Evolutionary conservation across 257 asterid genomes (phyloP), one percentile per base, ranked within the genome.

Genomic region (Solanum piurae): DNA sequence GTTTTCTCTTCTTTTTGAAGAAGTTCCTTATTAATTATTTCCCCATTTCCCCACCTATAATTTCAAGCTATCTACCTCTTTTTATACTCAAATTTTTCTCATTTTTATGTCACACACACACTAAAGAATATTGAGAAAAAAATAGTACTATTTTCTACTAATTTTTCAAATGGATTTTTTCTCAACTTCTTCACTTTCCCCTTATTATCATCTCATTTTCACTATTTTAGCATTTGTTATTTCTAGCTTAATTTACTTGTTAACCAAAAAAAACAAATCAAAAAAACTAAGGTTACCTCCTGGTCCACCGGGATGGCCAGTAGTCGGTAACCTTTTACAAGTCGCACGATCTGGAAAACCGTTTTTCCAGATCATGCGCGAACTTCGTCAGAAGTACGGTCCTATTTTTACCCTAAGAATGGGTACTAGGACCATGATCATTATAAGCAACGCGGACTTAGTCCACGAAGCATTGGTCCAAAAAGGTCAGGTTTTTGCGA

Each of bases 291-390:
- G 91, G 8, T 92, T 95, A 16, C 99, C 99, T 18, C 98, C 98
- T 7, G 99, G 99, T 0, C 98, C 98, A 5, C 98, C 97, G 9
- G 98, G 99, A 1, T 91, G 93, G 89, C 99, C 98, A 34, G 87
- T 97, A 1, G 97, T 95, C 18, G 99, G 99, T 0, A 97, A 95
- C 88, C 97, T 97, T 27, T 93, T 97, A 86, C 99, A 97, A 85
- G 96, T 95, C 1, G 99, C 98, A 6, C 91, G 90, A 2, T 97
- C 98, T 4, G 97, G 98, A 14, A 97, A 95, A 29, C 98, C 93
- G 0, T 95, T 95, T 75, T 92, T 97, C 42, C 94, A 92, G 25
- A 93, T 95, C 13, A 94, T 92, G 3, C 93, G 96, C 3, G 99
- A 93, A 9, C 94, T 95, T 0, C 87, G 92, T 27, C 95, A 95